Evolutionary conservation across 148 eudicot genomes (phyloP).

Genomic region (Chenopodium album): DNA sequence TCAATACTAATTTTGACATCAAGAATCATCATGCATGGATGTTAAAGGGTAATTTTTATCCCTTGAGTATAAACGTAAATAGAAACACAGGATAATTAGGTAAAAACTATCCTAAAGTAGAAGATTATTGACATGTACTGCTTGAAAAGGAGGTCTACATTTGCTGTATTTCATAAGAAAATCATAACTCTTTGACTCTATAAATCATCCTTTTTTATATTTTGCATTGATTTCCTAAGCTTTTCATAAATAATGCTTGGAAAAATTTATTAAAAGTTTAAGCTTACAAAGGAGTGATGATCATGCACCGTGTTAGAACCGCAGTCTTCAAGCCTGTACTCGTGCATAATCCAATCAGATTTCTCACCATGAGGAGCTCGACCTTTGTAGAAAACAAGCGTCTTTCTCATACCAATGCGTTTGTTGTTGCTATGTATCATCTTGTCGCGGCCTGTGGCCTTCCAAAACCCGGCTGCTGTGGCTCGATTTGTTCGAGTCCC

Average conservation of each 20-base stretch:
- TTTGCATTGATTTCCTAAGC: neutral
- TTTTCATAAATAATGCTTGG: neutral
- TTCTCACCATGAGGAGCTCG: slow-evolving; percentile 73
- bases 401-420: slow-evolving; percentile 65
- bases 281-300: slow-evolving; percentile 1
- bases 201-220: neutral
- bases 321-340: slow-evolving; percentile 42
- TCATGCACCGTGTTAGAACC: neutral
- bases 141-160: neutral
- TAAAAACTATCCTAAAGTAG: neutral
- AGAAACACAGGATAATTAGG: neutral
- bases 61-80: neutral
- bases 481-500: slow-evolving; percentile 73
- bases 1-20: neutral
- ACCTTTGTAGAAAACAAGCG: slow-evolving; percentile 73
- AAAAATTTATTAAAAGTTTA: neutral
- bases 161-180: neutral
- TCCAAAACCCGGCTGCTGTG: slow-evolving; percentile 73
- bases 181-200: neutral
- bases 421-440: slow-evolving; percentile 37
- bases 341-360: slow-evolving; percentile 87
- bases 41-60: neutral
- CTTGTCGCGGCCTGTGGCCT: slow-evolving; percentile 83
- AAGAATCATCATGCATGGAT: slow-evolving; percentile 1
- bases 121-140: neutral